Evolutionary conservation across 768 basidiomycete genomes (phyloP), one percentile per base, ranked within the genome.

Genomic region (Russula lepida): DNA sequence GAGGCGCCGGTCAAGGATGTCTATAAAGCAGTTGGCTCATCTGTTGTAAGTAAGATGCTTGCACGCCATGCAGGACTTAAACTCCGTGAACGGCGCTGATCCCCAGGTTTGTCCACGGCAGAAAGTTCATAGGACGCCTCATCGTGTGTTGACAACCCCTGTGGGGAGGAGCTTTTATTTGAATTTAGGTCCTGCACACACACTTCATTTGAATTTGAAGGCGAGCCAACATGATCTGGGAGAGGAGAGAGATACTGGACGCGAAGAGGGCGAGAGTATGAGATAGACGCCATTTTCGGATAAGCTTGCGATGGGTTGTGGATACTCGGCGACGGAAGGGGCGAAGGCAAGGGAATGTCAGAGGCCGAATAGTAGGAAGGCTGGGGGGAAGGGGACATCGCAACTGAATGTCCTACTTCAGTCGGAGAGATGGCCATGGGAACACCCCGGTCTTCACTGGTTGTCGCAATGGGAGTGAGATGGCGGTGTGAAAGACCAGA

Each of bases 331-430:
- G 77, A 77, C 2, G 84, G 81, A 46, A 82, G 69, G 0, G 86
- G 85, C 5, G 86, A 86, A 13, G 83, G 77, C 4, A 76, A 68
- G 1, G 78, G 75, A 71, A 85, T 69, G 69, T 81, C 71, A 55
- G 71, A 73, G 64, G 74, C 68, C 61, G 88, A 86, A 69, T 90
- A 72, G 67, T 86, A 88, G 19, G 89, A 89, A 28, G 48, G 54
- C 21, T 56, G 60, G 28, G 60, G 55, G 3, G 60, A 61, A 25
- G 49, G 47, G 6, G 60, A 23, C 49, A 52, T n/a, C n/a, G 15
- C 13, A 9, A 72, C 72, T 25, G 43, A 73, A 65, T n/a, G 67
- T 35, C 59, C 62, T 44, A 58, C 54, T 43, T 54, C 11, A 56
- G 58, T 56, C n/a, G 56, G 65, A n/a, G 69, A 30, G 37, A 66